Evolutionary conservation across 169 alveolate genomes (phyloP).

Genomic region (Babesia bigemina): DNA sequence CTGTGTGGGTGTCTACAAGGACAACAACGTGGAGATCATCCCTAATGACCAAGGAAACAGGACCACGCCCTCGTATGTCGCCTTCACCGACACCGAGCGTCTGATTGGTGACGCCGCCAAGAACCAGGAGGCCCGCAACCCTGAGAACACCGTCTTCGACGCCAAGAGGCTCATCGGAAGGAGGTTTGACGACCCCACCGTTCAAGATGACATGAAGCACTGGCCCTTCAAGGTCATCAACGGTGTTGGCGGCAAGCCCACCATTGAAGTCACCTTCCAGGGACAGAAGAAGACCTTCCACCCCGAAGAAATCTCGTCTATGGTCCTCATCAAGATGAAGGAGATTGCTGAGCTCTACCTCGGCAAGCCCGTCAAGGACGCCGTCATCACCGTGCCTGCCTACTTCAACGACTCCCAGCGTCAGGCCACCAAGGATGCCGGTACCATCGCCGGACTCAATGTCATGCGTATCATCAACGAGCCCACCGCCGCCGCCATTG

Average conservation of each 20-base stretch:
- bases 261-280: slow-evolving; percentile 84
- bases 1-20: slow-evolving; percentile 94
- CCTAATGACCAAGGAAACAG: slow-evolving; percentile 98
- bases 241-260: slow-evolving; percentile 87
- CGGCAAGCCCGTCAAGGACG: slow-evolving; percentile 92
- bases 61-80: slow-evolving; percentile 98
- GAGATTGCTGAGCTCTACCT: slow-evolving; percentile 96
- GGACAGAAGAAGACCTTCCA: slow-evolving; percentile 90
- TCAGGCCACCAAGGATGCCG: slow-evolving; percentile 99
- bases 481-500: slow-evolving; percentile 99
- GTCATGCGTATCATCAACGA: slow-evolving; percentile 97
- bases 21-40: slow-evolving; percentile 94
- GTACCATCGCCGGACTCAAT: slow-evolving; percentile 97
- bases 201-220: slow-evolving; percentile 90
- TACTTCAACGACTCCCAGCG: slow-evolving; percentile 98
- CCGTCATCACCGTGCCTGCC: slow-evolving; percentile 99
- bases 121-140: slow-evolving; percentile 94
- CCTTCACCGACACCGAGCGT: slow-evolving; percentile 97
- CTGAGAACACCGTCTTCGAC: slow-evolving; percentile 94
- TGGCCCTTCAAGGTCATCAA: slow-evolving; percentile 93
- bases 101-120: slow-evolving; percentile 98
- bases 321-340: slow-evolving; percentile 96
- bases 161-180: slow-evolving; percentile 97
- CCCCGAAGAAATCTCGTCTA: slow-evolving; percentile 95
- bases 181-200: slow-evolving; percentile 88